A percentile compares a stretch with the other conserved stretches of the same genome.
Conservation (phyloP, 257 asterid genomes). For the Lycium ferocissimum region DNA sequence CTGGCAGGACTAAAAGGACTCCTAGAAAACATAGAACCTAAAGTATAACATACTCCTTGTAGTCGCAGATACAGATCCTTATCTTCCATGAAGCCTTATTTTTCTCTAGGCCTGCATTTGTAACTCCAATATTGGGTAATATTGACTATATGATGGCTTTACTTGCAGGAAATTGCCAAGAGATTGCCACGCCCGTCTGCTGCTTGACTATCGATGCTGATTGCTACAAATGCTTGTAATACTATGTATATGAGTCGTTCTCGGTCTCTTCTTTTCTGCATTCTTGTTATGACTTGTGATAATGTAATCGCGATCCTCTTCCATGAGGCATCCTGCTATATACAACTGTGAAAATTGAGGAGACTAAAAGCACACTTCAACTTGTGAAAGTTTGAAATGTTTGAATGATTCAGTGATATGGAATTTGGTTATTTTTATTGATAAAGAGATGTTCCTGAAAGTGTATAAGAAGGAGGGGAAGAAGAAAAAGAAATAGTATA, state of each 20-base stretch:
- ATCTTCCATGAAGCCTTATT: neutral
- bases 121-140: neutral
- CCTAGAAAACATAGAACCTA: neutral
- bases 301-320: neutral
- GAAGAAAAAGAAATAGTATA: neutral
- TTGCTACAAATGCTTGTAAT: conserved; percentile 43
- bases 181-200: conserved; percentile 77
- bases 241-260: conserved; percentile 49
- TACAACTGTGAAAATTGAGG: conserved; percentile 6
- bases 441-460: neutral
- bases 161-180: conserved; percentile 77
- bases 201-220: conserved; percentile 47
- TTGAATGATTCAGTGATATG: neutral
- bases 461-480: neutral
- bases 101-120: neutral
- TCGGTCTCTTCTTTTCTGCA: neutral
- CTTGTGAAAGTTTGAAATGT: conserved; percentile 26
- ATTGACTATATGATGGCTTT: conserved; percentile 8
- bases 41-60: neutral
- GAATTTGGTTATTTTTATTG: neutral
- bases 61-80: neutral
- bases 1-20: neutral
- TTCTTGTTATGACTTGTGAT: conserved; percentile 8
- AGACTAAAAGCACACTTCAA: conserved; percentile 5
- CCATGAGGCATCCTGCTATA: neutral